These are phyloP conservation scores for Lasiosphaeria miniovina DNA, from an alignment of 495 filamentous ascomycete species.

Conservation along the genomic window DNA sequence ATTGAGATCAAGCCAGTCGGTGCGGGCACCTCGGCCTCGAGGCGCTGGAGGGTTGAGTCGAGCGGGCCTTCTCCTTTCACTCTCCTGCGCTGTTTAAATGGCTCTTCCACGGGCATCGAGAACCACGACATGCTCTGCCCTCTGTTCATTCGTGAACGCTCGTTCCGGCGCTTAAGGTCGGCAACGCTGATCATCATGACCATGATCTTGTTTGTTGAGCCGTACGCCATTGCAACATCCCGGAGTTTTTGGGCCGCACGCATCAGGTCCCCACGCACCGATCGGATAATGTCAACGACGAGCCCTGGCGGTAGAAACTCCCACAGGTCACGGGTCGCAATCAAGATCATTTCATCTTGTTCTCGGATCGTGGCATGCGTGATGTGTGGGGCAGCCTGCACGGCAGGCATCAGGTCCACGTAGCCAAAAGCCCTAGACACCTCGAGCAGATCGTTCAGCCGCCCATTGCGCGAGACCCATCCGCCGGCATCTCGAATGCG, in stretches of 20 bases:
- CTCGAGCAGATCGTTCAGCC: constrained; percentile 84
- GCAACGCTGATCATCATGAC: constrained; percentile 94
- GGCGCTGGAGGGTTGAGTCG: constrained; percentile 79
- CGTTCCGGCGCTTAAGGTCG: constrained; percentile 75
- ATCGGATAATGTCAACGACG: constrained; percentile 85
- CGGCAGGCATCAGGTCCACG: constrained; percentile 83
- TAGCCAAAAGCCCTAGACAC: constrained; percentile 96
- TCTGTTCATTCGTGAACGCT: constrained; percentile 62
- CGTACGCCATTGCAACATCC: constrained; percentile 93
- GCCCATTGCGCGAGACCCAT: constrained; percentile 90
- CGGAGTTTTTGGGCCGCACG: constrained; percentile 92
- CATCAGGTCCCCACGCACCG: constrained; percentile 84
- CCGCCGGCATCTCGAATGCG: constrained; percentile 93
- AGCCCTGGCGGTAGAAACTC: constrained; percentile 85
- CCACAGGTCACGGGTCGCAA: constrained; percentile 92
- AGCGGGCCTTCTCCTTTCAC: constrained; percentile 60
- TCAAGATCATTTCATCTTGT: constrained; percentile 87
- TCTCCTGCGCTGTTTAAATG: constrained; percentile 57
- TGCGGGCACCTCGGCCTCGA: constrained; percentile 85
- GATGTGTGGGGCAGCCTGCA: constrained; percentile 88
- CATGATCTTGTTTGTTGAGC: constrained; percentile 92
- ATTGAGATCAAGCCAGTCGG: constrained; percentile 87
- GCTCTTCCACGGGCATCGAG: constrained; percentile 65
- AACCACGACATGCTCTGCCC: constrained; percentile 78
- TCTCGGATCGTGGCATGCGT: constrained; percentile 75